Conservation (phyloP, 345 rosid genomes). For the Lepidium africanum region DNA sequence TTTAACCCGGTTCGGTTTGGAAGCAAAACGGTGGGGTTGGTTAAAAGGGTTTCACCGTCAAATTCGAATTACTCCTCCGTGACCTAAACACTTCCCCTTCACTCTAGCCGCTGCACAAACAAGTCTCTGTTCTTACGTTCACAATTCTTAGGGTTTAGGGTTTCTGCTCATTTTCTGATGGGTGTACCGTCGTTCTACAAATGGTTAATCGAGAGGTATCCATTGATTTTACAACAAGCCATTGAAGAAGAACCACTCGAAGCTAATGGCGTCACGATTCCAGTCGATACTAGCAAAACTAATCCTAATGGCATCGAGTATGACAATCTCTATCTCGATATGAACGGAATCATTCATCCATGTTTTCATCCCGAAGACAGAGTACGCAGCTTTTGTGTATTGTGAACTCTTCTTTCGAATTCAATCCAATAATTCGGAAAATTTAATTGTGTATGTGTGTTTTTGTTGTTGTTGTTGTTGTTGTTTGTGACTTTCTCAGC, state of each 20-base stretch:
- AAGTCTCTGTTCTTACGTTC: neutral
- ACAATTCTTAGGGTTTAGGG: neutral
- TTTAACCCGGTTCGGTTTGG: neutral
- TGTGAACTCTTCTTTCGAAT: neutral
- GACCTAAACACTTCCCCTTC: neutral
- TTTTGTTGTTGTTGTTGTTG: neutral
- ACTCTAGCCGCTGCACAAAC: neutral
- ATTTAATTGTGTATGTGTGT: neutral
- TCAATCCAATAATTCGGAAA: neutral
- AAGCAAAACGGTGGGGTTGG: too few species aligned
- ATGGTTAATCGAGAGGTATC: conserved; percentile 91
- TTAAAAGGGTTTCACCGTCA: neutral
- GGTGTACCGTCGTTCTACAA: conserved; percentile 95
- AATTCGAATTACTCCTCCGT: neutral
- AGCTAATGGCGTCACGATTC: conserved; percentile 52
- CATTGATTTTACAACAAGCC: conserved; percentile 62
- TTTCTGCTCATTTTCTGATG: conserved; percentile 27
- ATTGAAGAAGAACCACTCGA: conserved; percentile 80
- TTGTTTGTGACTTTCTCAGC: conserved; percentile 30
- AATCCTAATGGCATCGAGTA: conserved; percentile 78
- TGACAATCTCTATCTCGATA: conserved; percentile 93
- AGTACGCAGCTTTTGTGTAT: conserved; percentile 24
- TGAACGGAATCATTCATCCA: conserved; percentile 98
- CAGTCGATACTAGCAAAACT: conserved; percentile 74
- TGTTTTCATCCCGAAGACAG: conserved; percentile 96